Base-by-base conservation (phyloP, 345 rosid genomes). In the Pseudoturritis turrita region DNA sequence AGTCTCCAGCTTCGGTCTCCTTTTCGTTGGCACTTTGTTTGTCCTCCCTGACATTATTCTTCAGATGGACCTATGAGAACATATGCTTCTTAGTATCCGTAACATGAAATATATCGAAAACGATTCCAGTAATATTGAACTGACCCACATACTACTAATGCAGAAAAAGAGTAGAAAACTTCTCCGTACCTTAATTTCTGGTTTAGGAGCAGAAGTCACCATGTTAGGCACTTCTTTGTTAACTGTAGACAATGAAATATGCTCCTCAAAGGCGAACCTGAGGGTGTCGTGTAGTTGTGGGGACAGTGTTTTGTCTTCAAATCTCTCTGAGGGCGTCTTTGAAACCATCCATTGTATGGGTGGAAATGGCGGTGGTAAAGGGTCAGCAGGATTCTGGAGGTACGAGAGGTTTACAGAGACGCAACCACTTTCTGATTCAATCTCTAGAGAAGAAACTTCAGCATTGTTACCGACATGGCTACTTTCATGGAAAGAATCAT, bases 281-380 rank as follows among this genome's bases (percentile, higher is more conserved):
- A 59, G 63, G 58, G 74, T 58, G 45, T 82, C 83, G 40, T 78
- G 73, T 71, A 68, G 47, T 35, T 75, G 62, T 55, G 50, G 39
- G 36, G 80, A 37, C 63, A 69, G 62, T 4, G 74, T 75, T 80
- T 74, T 78, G 35, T 71, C 80, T 53, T 82, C 80, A 29, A 71
- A 64, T 59, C 40, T 37, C 46, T 75, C 82, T 46, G 82, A 53
- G 64, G 62, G 46, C 41, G 83, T 49, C 65, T 86, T 83, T 10
- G 84, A 66, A 79, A 70, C 75, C 80, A 77, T 41, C 96, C 97
- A 87, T 71, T 89, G 85, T n/a, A 66, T 67, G 31, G 96, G 96
- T 58, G 97, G 97, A 39, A 80, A 87, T 18, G 96, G 90, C 3
- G 97, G 96, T 45, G 95, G 87, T 26, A 74, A 63, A 17, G 90